phyloP scores from a whole-genome alignment of 2,329 filamentous ascomycete species.

The Penicillium sp. region DNA sequence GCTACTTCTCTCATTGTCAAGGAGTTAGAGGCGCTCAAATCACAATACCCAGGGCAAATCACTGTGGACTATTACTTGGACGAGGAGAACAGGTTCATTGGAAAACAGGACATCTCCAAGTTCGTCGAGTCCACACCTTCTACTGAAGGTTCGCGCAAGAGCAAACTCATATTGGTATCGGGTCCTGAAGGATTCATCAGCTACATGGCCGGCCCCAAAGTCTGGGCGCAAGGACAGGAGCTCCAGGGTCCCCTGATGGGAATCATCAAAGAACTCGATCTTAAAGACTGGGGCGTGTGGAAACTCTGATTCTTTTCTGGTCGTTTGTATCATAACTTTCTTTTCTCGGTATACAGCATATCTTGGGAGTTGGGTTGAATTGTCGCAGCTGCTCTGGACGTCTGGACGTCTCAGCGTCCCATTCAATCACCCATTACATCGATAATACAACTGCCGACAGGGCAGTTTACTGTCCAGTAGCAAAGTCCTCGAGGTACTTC shows the following conservation, averaged over 20 bases:
- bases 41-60: conserved; percentile 52
- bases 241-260: conserved; percentile 70
- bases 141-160: conserved; percentile 26
- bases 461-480: conserved; percentile 26
- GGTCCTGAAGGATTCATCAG: conserved; percentile 87
- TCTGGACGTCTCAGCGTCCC: conserved; percentile 8
- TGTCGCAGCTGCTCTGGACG: conserved; percentile 14
- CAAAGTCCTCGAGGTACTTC: conserved; percentile 51
- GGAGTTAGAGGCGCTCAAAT: conserved; percentile 60
- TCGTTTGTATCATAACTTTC: conserved; percentile 19
- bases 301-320: conserved; percentile 46
- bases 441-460: conserved; percentile 3
- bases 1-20: conserved; percentile 47
- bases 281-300: conserved; percentile 54
- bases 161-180: conserved; percentile 68
- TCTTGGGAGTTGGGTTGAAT: conserved; percentile 21
- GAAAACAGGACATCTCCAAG: conserved; percentile 46
- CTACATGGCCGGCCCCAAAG: conserved; percentile 72
- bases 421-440: conserved; percentile 10
- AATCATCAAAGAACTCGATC: conserved; percentile 57
- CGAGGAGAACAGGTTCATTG: conserved; percentile 66
- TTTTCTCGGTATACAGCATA: conserved; percentile 13
- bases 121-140: conserved; percentile 23
- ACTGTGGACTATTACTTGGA: conserved; percentile 74
- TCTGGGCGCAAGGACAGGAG: conserved; percentile 67